Evolutionary conservation across 768 basidiomycete species (phyloP).

Genomic region (Zangia roseola): DNA sequence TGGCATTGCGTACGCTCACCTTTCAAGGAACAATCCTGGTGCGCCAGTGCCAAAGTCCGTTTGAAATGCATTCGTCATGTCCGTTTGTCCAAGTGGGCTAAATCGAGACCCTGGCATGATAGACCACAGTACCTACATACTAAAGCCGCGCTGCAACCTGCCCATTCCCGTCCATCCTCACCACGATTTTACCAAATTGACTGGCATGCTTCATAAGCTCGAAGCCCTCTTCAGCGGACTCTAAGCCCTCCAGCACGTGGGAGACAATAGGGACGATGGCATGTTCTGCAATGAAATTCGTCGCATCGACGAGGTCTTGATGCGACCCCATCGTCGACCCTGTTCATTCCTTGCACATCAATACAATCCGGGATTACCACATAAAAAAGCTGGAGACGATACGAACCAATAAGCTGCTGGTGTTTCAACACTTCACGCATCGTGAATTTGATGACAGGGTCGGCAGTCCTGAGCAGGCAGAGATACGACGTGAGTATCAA

Average conservation of each 20-base stretch:
- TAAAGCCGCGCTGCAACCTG: slow-evolving; percentile 28
- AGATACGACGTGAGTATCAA: slow-evolving; percentile 4
- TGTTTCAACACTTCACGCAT: slow-evolving; percentile 80
- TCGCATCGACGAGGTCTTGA: slow-evolving; percentile 70
- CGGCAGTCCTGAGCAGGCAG: slow-evolving; percentile 52
- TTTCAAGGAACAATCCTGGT: background rate
- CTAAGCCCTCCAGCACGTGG: slow-evolving; percentile 65
- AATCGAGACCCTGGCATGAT: background rate
- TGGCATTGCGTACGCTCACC: background rate
- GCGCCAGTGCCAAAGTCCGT: too few relatives aligned
- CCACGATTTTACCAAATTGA: slow-evolving; percentile 79
- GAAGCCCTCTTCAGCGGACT: slow-evolving; percentile 67
- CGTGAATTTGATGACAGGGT: slow-evolving; percentile 58
- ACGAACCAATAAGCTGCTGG: slow-evolving; percentile 68
- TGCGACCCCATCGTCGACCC: slow-evolving; percentile 86
- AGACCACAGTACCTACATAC: background rate
- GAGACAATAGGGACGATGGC: slow-evolving; percentile 70
- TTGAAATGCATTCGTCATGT: too few relatives aligned
- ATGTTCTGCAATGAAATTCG: slow-evolving; percentile 64
- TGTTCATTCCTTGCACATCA: slow-evolving; percentile 30
- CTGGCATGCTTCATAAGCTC: slow-evolving; percentile 58
- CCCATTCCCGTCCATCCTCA: slow-evolving; percentile 39
- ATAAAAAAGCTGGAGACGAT: background rate
- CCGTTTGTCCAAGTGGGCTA: background rate
- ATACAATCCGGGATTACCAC: background rate